A percentile compares a stretch with the other conserved stretches of the same genome.
phyloP scores from a whole-genome alignment of 2,329 filamentous ascomycete species.

The Tolypocladium inflatum region DNA sequence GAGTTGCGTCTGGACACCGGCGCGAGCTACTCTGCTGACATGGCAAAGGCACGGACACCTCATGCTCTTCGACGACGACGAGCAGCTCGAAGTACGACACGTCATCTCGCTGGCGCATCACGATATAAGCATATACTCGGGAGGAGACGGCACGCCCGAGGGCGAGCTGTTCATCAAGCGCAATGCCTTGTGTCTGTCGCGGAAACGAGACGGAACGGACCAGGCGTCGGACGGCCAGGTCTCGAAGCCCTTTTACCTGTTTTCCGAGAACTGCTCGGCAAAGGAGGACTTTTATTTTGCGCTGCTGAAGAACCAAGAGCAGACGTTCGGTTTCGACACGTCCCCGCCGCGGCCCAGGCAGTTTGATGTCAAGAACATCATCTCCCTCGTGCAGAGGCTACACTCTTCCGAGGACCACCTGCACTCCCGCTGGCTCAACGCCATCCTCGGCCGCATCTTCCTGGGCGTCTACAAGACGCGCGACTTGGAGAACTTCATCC shows the following conservation, averaged over 20 bases:
- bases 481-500: slow-evolving; percentile 69
- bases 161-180: slow-evolving; percentile 94
- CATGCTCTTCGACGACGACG: slow-evolving; percentile 94
- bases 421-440: slow-evolving; percentile 90
- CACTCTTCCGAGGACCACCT: slow-evolving; percentile 88
- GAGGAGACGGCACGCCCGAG: slow-evolving; percentile 69
- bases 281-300: slow-evolving; percentile 99
- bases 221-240: slow-evolving; percentile 43
- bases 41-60: slow-evolving; percentile 71
- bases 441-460: slow-evolving; percentile 79
- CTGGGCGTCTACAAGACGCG: slow-evolving; percentile 78
- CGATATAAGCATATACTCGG: slow-evolving; percentile 74
- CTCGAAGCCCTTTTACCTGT: slow-evolving; percentile 84
- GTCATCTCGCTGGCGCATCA: slow-evolving; percentile 90
- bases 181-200: slow-evolving; percentile 75
- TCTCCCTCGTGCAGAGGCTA: slow-evolving; percentile 78
- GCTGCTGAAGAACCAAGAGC: slow-evolving; percentile 74
- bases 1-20: slow-evolving; percentile 16
- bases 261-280: slow-evolving; percentile 88
- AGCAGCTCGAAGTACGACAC: slow-evolving; percentile 91
- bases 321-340: slow-evolving; percentile 45
- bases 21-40: slow-evolving; percentile 1
- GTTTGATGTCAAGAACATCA: slow-evolving; percentile 79
- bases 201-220: slow-evolving; percentile 48
- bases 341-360: slow-evolving; percentile 57